Evolutionary conservation across 768 basidiomycete genomes (phyloP).

Genomic region (Phanerodontia chrysosporium): DNA sequence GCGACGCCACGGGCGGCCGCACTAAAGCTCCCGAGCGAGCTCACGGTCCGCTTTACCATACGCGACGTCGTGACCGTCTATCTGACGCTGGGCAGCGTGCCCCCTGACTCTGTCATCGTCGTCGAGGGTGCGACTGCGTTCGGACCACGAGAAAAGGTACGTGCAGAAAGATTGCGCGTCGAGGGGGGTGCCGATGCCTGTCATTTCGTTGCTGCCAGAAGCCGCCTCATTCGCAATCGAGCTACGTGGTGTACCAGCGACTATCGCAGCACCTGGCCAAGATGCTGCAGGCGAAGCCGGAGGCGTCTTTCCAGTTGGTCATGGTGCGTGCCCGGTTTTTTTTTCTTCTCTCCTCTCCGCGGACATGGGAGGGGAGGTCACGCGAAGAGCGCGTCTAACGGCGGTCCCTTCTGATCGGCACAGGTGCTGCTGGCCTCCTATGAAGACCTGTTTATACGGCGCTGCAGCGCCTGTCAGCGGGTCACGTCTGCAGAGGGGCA

Average conservation of each 20-base stretch:
- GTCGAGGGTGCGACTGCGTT: conserved; percentile 68
- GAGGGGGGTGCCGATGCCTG: neutral
- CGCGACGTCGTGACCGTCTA: conserved; percentile 66
- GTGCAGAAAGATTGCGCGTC: conserved; percentile 7
- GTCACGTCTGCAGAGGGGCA: conserved; percentile 69
- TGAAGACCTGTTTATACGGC: conserved; percentile 54
- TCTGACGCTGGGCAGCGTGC: conserved; percentile 37
- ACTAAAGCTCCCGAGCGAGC: conserved; percentile 24
- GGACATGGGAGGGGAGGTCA: neutral
- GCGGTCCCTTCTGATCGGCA: neutral
- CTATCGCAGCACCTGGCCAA: conserved; percentile 64
- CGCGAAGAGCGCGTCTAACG: neutral
- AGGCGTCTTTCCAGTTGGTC: conserved; percentile 48
- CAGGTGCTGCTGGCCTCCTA: conserved; percentile 56
- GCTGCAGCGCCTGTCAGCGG: conserved; percentile 56
- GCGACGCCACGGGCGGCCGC: conserved; percentile 21
- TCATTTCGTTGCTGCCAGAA: conserved; percentile 36
- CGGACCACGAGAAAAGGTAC: conserved; percentile 69
- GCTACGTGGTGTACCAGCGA: conserved; percentile 58
- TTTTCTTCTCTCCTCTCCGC: neutral
- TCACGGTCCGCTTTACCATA: conserved; percentile 55
- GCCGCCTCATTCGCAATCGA: conserved; percentile 64
- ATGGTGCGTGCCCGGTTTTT: conserved; percentile 34
- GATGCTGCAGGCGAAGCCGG: conserved; percentile 52
- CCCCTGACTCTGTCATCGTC: conserved; percentile 32